Evolutionary conservation across 176 grass and related monocot species (phyloP).

Genomic region (Typha latifolia): DNA sequence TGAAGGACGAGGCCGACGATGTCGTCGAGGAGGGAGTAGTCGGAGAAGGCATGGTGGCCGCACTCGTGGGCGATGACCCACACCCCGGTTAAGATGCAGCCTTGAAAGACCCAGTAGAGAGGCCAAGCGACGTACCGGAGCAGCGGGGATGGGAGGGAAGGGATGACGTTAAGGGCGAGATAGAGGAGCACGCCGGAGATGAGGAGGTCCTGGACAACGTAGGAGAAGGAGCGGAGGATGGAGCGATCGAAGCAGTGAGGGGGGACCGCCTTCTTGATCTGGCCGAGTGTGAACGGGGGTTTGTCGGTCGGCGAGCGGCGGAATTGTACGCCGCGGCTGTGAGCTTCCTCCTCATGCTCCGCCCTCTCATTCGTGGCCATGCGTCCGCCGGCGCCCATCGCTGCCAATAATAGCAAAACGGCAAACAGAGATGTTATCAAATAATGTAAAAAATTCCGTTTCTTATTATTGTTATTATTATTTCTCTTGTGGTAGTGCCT

Average conservation of each 20-base stretch:
- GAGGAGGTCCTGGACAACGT: constrained; percentile 61
- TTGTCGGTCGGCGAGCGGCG: constrained; percentile 59
- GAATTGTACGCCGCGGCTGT: background rate
- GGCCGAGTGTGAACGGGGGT: constrained; percentile 65
- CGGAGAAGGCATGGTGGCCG: constrained; percentile 88
- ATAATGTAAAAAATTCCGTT: too few relatives aligned
- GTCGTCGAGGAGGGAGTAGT: constrained; percentile 73
- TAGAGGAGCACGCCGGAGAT: constrained; percentile 45
- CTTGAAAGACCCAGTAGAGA: constrained; percentile 65
- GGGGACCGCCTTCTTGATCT: constrained; percentile 94
- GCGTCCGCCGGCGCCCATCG: constrained; percentile 78
- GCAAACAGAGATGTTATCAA: too few relatives aligned
- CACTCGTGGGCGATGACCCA: constrained; percentile 98
- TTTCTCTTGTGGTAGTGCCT: too few relatives aligned
- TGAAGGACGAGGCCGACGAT: constrained; percentile 79
- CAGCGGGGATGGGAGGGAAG: constrained; percentile 19
- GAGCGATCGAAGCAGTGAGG: constrained; percentile 88
- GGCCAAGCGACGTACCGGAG: constrained; percentile 45
- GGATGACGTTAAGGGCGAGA: constrained; percentile 51
- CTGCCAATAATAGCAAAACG: background rate
- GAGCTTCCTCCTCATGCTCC: constrained; percentile 27
- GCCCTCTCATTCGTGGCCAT: constrained; percentile 49
- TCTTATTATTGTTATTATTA: too few relatives aligned
- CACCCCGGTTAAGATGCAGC: constrained; percentile 72
- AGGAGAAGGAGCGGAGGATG: constrained; percentile 73